Evolutionary conservation across 306 rosid genomes (phyloP), one percentile per base, ranked within the genome.

Genomic region (Trichosanthes cucumerina): DNA sequence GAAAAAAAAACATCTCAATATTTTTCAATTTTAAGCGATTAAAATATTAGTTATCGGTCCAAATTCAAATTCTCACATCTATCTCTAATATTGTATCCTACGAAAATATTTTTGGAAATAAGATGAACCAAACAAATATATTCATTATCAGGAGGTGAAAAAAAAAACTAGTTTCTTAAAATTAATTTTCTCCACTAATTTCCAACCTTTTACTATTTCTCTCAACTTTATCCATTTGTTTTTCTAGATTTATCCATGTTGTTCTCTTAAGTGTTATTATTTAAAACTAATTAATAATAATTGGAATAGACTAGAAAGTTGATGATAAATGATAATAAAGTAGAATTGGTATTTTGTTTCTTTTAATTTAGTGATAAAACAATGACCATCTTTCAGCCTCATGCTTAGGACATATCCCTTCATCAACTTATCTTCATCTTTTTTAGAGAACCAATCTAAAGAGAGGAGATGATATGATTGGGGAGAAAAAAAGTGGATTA

Each of bases 251-350:
- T 38, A 38, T 66, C 9, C 46, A 66, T 66, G 7, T 4, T 66
- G 7, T 4, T 38, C 49, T 7, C 72, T 66, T 19, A 38, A 64
- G 5, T 34, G 18, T 31, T 60, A 59, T 19, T n/a, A 38, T 38
- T 19, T 66, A 38, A 38, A 66, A 62, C 6, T 36, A 38, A 66
- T 19, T 9, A 38, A 38, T 65, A 19, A n/a, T n/a, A n/a, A n/a
- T 34, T 18, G 49, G 49, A 65, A 36, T 47, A 36, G 47, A 18
- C 3, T 65, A 38, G 9, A 66, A 66, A 66, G 73, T 65, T 13
- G 14, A 65, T 65, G 72, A 63, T 65, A 65, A 63, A 63, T 63
- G 43, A 63, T 64, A 64, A 34, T 36, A 64, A 64, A 36, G 72
- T 65, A 0, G 8, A 19, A 66, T 38, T 36, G n/a, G 21, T 34